Percentiles rank a stretch among this genome's conserved stretches.
phyloP scores from a whole-genome alignment of 139 green algal genomes.

The Gonium pectorale region DNA sequence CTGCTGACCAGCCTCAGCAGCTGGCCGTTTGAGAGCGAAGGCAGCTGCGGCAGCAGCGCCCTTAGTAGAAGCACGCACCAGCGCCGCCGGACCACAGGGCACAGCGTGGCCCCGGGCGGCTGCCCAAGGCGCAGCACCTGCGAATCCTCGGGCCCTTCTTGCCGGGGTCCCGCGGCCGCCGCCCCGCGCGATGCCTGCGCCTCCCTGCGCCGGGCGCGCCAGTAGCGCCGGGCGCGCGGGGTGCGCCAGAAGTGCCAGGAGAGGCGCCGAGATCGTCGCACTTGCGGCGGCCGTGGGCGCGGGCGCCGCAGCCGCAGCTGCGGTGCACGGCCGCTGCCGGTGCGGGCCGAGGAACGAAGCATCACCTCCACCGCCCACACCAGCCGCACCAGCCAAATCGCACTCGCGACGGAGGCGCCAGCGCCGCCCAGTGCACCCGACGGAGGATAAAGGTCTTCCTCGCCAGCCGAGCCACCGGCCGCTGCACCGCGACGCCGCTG shows the following conservation, averaged over 20 bases:
- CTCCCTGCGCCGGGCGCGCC: background rate
- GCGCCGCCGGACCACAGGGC: background rate
- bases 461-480: background rate
- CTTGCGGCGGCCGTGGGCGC: background rate
- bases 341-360: background rate
- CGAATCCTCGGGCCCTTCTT: background rate
- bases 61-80: background rate
- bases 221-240: background rate
- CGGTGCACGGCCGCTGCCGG: too few species aligned
- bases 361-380: background rate
- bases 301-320: background rate
- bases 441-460: background rate
- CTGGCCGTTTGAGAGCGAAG: slow-evolving; percentile 7
- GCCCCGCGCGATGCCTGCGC: too few species aligned
- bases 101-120: background rate
- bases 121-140: too few species aligned
- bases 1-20: slow-evolving; percentile 1
- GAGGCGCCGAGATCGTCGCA: too few species aligned
- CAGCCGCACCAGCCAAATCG: slow-evolving; percentile 9
- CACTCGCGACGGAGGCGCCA: too few species aligned
- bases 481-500: too few species aligned
- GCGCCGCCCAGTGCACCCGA: too few species aligned
- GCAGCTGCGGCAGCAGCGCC: slow-evolving; percentile 29
- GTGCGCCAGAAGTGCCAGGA: too few species aligned
- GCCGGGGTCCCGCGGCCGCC: too few species aligned